A percentile compares a stretch with the other conserved stretches of the same genome.
These are phyloP conservation scores for Primulina tabacum DNA, from an alignment of 257 asterid species.

Conservation along the genomic window DNA sequence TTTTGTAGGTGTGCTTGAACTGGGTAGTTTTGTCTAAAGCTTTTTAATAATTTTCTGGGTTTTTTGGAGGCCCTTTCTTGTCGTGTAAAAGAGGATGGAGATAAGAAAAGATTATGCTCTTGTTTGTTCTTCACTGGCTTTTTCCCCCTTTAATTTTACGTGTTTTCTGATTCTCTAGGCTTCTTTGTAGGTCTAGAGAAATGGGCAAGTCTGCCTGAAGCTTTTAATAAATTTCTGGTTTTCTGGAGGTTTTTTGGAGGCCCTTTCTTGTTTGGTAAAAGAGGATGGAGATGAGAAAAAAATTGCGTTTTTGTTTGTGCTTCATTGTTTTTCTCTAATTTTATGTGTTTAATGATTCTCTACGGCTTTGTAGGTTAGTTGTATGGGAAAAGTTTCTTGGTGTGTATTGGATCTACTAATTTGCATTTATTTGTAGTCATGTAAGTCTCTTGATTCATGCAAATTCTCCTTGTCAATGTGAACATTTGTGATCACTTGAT, in stretches of 20 bases:
- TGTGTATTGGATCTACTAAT: not conserved
- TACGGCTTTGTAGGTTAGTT: not conserved
- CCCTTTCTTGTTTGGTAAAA: not conserved
- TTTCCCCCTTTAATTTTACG: no score
- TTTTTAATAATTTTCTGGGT: no score
- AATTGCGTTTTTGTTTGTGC: not conserved
- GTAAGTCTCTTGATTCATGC: not conserved
- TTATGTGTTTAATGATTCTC: not conserved
- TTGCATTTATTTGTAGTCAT: not conserved
- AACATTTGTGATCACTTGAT: not conserved
- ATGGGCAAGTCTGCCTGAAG: no score
- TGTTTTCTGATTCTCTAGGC: no score
- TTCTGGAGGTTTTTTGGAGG: not conserved
- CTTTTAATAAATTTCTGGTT: not conserved
- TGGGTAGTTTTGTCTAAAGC: not conserved
- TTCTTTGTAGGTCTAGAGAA: no score
- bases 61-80: no score
- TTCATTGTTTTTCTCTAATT: not conserved
- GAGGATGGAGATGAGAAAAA: not conserved
- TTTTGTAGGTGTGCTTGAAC: not conserved
- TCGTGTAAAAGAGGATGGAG: no score
- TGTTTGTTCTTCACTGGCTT: no score
- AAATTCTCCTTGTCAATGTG: not conserved
- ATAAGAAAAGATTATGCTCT: no score
- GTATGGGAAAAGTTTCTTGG: not conserved